Evolutionary conservation across 257 asterid genomes (phyloP), one percentile per base, ranked within the genome.

Genomic region (Solanum peruvianum): DNA sequence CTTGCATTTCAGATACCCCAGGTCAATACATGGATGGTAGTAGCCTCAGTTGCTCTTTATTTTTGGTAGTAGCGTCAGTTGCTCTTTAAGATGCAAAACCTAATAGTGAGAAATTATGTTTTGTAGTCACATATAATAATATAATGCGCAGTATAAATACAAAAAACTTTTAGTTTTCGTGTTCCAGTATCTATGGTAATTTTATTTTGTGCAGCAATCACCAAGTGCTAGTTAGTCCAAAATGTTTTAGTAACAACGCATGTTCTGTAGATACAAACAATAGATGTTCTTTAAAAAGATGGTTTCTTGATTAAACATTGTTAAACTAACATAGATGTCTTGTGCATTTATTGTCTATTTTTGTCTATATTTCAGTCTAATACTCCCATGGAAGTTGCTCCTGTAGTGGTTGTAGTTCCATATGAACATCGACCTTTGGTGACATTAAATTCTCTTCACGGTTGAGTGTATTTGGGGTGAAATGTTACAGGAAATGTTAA

Each of bases 381-480:
- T 80, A 88, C 90, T 87, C 92, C 91, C 89, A 91, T 91, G 64
- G 56, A 86, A 75, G 89, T 90, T 88, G 93, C 91, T 90, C 92
- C 93, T 47, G 27, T 89, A 72, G 89, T 64, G 25, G 76, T 60
- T 87, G 89, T 35, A 29, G 92, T 88, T 82, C 87, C 91, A 70
- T 87, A 89, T 7, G 91, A 88, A 88, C 90, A 90, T 90, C 93
- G 62, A 88, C 94, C 98, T 62, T 20, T 58, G 5, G 66, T 58
- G 66, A 5, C 25, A 58, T 8, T 58, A 58, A 20, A 58, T 58
- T 58, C 21, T 11, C 11, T 18, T 58, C 5, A 8, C 66, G 3
- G 12, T 20, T 20, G 25, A 58, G 66, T 58, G 66, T 58, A 58
- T 20, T 58, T 58, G 27, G 25, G 66, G 25, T 4, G 9, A 56